Percentiles rank a stretch among this genome's conserved stretches.
Conservation (phyloP, 208 protist genomes). For the Acanthamoeba lugdunensis region DNA sequence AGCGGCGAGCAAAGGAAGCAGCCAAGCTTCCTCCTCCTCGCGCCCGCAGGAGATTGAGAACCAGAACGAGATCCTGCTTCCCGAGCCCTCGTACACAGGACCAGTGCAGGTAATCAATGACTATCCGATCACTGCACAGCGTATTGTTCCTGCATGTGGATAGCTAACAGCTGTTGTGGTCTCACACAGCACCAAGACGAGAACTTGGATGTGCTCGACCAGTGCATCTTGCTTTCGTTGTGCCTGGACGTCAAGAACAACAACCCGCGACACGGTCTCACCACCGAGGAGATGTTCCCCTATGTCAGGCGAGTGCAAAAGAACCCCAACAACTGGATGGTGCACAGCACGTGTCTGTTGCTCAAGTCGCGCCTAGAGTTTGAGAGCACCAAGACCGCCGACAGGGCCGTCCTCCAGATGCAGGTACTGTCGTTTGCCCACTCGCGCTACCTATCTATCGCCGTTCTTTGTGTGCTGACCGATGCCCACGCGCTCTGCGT, state of each 20-base stretch:
- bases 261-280: conserved; percentile 82
- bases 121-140: background rate
- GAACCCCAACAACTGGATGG: conserved; percentile 84
- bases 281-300: conserved; percentile 85
- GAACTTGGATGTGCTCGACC: conserved; percentile 71
- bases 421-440: background rate
- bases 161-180: background rate
- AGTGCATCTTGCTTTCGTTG: conserved; percentile 75
- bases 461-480: background rate
- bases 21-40: background rate
- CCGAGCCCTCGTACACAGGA: conserved; percentile 47
- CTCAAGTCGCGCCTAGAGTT: conserved; percentile 81
- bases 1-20: background rate
- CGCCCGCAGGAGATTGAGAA: conserved; percentile 25
- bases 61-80: conserved; percentile 39
- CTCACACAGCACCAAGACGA: conserved; percentile 19
- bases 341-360: conserved; percentile 83
- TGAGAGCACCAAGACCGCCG: conserved; percentile 75
- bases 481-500: conserved; percentile 26
- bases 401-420: conserved; percentile 57
- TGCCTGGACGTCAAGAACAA: conserved; percentile 82
- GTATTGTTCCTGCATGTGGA: background rate
- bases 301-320: conserved; percentile 81
- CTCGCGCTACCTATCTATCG: background rate
- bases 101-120: background rate